Evolutionary conservation across 1,284 basidiomycete genomes (phyloP).

Genomic region (Ustilago curta): DNA sequence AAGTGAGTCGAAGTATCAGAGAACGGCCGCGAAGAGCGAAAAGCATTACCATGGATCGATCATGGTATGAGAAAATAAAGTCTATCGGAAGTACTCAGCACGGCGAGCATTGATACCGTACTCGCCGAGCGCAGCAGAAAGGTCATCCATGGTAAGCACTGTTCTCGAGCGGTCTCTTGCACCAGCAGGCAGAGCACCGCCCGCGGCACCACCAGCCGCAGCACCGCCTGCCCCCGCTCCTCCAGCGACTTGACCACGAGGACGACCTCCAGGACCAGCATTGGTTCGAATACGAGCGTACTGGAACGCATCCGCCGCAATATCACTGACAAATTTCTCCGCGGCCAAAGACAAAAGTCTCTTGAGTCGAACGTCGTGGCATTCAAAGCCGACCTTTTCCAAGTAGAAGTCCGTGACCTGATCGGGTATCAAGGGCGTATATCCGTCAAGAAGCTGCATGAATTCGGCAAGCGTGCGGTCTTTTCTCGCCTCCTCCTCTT

Average conservation of each 20-base stretch:
- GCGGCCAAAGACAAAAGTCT: conserved; percentile 93
- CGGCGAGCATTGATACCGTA: conserved; percentile 76
- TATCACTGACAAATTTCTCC: conserved; percentile 98
- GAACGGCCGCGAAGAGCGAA: background rate
- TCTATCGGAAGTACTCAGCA: conserved; percentile 66
- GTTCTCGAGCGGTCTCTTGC: conserved; percentile 84
- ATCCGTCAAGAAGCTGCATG: conserved; percentile 93
- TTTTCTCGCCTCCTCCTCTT: conserved; percentile 80
- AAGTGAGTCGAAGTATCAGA: background rate
- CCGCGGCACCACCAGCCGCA: conserved; percentile 25
- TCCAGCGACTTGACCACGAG: conserved; percentile 39
- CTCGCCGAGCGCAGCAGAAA: conserved; percentile 89
- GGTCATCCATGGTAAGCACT: conserved; percentile 97
- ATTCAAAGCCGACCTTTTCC: conserved; percentile 94
- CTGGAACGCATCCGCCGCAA: conserved; percentile 95
- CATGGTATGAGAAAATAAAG: conserved; percentile 4
- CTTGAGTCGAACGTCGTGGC: conserved; percentile 80
- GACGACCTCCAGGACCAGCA: conserved; percentile 70
- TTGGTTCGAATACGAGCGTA: conserved; percentile 90
- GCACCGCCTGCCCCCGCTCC: conserved; percentile 17
- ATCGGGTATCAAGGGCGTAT: conserved; percentile 96
- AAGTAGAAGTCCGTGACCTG: conserved; percentile 98
- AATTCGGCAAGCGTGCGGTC: conserved; percentile 91
- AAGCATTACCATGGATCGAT: conserved; percentile 1
- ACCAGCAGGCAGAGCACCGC: conserved; percentile 15